Evolutionary conservation across 345 rosid species (phyloP).

Genomic region (Citrus reticulata): DNA sequence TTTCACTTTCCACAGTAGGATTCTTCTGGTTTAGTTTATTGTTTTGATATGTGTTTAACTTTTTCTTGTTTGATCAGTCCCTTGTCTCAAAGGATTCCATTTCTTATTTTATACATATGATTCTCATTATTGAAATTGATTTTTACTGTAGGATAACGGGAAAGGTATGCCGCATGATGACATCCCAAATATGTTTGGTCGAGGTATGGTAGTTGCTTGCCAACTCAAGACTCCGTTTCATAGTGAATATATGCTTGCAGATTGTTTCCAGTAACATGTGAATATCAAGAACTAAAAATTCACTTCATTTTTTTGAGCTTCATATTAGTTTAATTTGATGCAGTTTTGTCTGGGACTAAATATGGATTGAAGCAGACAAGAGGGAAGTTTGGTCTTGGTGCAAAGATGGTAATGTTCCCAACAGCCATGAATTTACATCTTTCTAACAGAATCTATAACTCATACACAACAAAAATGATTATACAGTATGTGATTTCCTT

Average conservation of each 20-base stretch:
- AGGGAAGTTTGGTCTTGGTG: constrained; percentile 98
- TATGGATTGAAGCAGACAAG: constrained; percentile 98
- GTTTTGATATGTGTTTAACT: background rate
- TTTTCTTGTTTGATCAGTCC: constrained; percentile 1
- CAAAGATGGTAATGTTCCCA: constrained; percentile 72
- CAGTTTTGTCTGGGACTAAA: constrained; percentile 93
- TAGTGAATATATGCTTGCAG: background rate
- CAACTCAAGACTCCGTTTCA: background rate
- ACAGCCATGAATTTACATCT: constrained; percentile 6
- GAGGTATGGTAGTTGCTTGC: constrained; percentile 47
- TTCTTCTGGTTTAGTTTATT: background rate
- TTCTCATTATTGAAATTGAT: constrained; percentile 7
- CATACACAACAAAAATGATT: background rate
- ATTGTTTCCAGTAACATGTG: background rate
- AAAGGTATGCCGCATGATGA: constrained; percentile 99
- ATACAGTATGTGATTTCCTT: background rate
- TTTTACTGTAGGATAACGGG: constrained; percentile 80
- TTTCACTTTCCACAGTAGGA: constrained; percentile 6
- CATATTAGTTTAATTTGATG: constrained; percentile 19
- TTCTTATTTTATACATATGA: background rate
- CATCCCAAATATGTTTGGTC: constrained; percentile 97
- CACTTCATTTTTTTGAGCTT: constrained; percentile 1
- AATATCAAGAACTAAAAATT: background rate
- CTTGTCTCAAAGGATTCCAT: background rate
- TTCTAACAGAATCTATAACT: background rate